phyloP scores from a whole-genome alignment of 2,329 filamentous ascomycete species.

The Byssothecium circinans region DNA sequence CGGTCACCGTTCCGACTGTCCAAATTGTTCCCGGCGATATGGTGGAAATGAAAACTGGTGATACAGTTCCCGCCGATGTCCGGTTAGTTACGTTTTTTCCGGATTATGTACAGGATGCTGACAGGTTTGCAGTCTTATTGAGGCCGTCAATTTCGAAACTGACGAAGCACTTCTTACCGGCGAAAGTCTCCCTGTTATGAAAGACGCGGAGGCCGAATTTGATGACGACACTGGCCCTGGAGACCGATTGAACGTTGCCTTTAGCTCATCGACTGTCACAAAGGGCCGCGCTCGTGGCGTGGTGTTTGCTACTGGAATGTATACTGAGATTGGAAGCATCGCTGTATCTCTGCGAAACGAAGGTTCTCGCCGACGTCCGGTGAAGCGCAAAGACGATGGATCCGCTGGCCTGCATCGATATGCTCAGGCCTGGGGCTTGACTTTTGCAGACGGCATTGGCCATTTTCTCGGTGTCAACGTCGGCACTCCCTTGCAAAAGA shows the following conservation, averaged over 20 bases:
- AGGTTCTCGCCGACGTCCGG: constrained; percentile 38
- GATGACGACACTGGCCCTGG: constrained; percentile 61
- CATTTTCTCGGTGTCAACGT: constrained; percentile 46
- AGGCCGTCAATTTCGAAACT: constrained; percentile 73
- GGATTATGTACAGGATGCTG: not conserved
- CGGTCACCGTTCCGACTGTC: constrained; percentile 55
- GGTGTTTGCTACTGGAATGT: constrained; percentile 69
- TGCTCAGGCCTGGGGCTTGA: constrained; percentile 57
- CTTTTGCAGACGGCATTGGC: constrained; percentile 45
- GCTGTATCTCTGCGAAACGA: constrained; percentile 65
- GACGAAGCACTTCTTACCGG: constrained; percentile 73
- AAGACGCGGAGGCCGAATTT: constrained; percentile 61
- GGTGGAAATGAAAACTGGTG: constrained; percentile 63
- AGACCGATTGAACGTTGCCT: constrained; percentile 69
- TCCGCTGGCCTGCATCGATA: constrained; percentile 41
- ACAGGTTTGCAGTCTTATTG: constrained; percentile 45
- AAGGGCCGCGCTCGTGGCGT: constrained; percentile 70
- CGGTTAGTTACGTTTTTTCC: constrained; percentile 36
- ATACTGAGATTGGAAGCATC: constrained; percentile 74
- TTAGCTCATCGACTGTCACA: constrained; percentile 70
- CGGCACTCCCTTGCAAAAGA: constrained; percentile 43
- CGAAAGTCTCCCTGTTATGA: constrained; percentile 68
- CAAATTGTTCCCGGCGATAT: constrained; percentile 69
- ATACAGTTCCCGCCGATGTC: constrained; percentile 71
- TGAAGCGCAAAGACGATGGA: constrained; percentile 46